Conservation (phyloP, 176 grass and related monocot species). For the Triticum dicoccoides region DNA sequence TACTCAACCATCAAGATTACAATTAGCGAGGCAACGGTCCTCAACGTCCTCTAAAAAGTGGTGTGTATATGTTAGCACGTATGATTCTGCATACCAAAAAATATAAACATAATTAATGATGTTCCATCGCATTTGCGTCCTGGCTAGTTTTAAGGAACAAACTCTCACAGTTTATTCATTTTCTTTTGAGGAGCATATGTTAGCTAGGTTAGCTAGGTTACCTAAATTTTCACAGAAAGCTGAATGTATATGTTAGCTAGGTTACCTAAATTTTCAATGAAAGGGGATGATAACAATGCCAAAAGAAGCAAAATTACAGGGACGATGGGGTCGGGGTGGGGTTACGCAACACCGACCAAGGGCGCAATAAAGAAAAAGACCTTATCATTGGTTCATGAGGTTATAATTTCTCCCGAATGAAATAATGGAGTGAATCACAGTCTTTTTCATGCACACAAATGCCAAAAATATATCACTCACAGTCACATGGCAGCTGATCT, state of each 20-base stretch:
- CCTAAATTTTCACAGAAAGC: background rate
- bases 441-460: background rate
- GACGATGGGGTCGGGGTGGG: background rate
- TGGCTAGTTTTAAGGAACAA: background rate
- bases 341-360: background rate
- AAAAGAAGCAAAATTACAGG: background rate
- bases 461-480: background rate
- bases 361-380: background rate
- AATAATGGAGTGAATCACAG: background rate
- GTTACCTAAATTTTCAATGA: background rate
- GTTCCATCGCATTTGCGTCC: too few relatives aligned
- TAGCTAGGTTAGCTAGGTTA: too few relatives aligned
- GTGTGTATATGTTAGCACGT: too few relatives aligned
- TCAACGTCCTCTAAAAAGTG: too few relatives aligned
- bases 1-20: too few relatives aligned
- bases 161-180: background rate
- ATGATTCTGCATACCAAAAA: too few relatives aligned
- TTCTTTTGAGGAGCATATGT: background rate
- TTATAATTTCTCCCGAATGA: background rate
- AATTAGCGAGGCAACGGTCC: too few relatives aligned
- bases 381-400: background rate
- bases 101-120: too few relatives aligned
- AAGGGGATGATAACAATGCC: background rate
- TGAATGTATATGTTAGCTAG: background rate
- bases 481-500: background rate